Base-by-base conservation (phyloP, 331 rosid species). In the Spiraea crenata region DNA sequence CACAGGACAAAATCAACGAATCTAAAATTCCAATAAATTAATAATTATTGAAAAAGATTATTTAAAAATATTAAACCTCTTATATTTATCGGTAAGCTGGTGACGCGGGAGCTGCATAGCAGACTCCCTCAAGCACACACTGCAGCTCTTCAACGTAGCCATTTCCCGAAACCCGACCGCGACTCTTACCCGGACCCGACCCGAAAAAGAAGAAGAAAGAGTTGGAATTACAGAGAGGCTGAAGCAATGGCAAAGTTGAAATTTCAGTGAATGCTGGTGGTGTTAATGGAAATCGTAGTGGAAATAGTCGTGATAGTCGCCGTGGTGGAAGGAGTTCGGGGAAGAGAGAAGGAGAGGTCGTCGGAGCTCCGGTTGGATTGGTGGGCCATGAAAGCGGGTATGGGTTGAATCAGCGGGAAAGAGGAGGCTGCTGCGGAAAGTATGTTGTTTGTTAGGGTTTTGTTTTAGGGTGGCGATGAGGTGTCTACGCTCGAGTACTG, bases 91-190 rank as follows among this genome's bases (percentile, higher is more conserved):
- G 52, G 15, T 48, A 40, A 49, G 11, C 39, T 35, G 47, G 65
- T 82, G 81, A 74, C 71, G 81, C 67, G 57, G 79, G 79, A 85
- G 56, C 63, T 77, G 88, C 69, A 79, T 74, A 74, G 55, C 37
- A 45, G 69, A 69, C 11, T 77, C 84, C 68, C 83, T 71, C 57
- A 82, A 74, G 80, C 78, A 82, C 20, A 66, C 67, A 47, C 58
- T 71, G 54, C 57, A 81, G 82, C 77, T 84, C 76, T 82, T 79
- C 72, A 85, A 57, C 17, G 71, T 70, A 45, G 89, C 76, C 87
- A 77, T 81, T 35, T 1, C 3, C 31, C 8, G 63, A 50, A n/a
- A 73, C 25, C 66, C 35, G 63, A 79, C 54, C 49, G 47, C 11
- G 13, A 34, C 3, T 15, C 8, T 4, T 7, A 40, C 3, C 17